A percentile compares a stretch with the other conserved stretches of the same genome.
Evolutionary conservation across 306 rosid species (phyloP).

Genomic region (Cyamopsis tetragonoloba): DNA sequence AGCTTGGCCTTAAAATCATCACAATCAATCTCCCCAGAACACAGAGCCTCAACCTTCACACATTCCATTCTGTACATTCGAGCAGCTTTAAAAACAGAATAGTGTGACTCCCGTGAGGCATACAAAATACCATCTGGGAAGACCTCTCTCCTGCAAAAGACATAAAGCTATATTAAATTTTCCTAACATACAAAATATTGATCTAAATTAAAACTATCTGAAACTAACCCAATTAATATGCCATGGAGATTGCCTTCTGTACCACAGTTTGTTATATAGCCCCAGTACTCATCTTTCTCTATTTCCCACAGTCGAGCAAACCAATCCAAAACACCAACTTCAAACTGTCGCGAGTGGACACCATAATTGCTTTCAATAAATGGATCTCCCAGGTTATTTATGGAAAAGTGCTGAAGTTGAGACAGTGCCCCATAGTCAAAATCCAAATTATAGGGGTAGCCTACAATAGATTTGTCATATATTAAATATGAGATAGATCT

Average conservation of each 20-base stretch:
- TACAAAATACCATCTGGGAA: conserved; percentile 55
- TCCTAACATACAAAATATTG: conserved; percentile 8
- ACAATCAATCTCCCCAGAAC: conserved; percentile 57
- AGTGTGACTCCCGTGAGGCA: conserved; percentile 51
- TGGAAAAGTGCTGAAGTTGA: conserved; percentile 92
- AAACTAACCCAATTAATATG: conserved; percentile 47
- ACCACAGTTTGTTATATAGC: conserved; percentile 97
- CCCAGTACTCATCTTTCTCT: conserved; percentile 93
- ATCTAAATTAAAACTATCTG: neutral
- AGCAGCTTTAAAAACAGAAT: conserved; percentile 50
- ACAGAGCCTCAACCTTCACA: conserved; percentile 36
- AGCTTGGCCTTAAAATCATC: conserved; percentile 47
- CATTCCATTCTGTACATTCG: conserved; percentile 58
- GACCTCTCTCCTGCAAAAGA: conserved; percentile 48
- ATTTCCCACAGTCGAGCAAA: conserved; percentile 95
- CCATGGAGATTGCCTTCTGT: conserved; percentile 99
- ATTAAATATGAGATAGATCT: neutral
- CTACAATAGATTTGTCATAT: conserved; percentile 29
- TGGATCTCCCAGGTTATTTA: conserved; percentile 96
- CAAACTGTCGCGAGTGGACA: conserved; percentile 89
- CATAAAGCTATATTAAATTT: conserved; percentile 13
- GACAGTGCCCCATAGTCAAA: conserved; percentile 86
- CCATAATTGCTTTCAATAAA: conserved; percentile 95
- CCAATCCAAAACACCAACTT: conserved; percentile 98
- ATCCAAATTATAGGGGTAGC: conserved; percentile 91